Conservation (phyloP, 768 basidiomycete genomes). For the Hirschioporus abietinus region DNA sequence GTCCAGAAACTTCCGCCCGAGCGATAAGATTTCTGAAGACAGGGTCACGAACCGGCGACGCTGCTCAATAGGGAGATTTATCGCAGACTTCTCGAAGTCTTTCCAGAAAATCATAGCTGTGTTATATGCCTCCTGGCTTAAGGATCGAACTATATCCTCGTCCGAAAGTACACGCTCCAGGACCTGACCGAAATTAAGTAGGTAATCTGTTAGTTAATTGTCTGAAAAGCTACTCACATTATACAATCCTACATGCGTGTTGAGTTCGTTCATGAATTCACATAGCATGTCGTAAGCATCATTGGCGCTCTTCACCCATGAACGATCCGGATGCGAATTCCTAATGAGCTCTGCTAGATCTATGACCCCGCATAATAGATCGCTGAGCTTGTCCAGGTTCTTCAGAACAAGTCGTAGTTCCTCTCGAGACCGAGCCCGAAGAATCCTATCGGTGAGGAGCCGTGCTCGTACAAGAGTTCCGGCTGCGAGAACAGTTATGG, state of each 20-base stretch:
- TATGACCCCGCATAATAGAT: constrained; percentile 92
- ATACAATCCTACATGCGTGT: constrained; percentile 88
- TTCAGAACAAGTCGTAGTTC: constrained; percentile 88
- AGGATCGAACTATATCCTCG: constrained; percentile 54
- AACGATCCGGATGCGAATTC: constrained; percentile 84
- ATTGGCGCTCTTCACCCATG: constrained; percentile 83
- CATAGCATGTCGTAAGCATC: constrained; percentile 86
- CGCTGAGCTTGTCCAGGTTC: constrained; percentile 93
- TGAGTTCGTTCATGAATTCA: constrained; percentile 96
- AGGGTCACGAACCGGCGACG: constrained; percentile 82
- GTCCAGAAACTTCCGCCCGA: constrained; percentile 82
- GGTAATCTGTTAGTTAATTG: constrained; percentile 9
- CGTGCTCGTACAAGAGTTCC: constrained; percentile 78
- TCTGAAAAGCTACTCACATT: constrained; percentile 49
- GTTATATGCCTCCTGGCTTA: constrained; percentile 70
- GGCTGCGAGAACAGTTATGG: constrained; percentile 67
- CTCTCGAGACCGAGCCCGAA: constrained; percentile 60
- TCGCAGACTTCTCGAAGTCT: constrained; percentile 97
- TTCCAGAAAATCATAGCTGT: constrained; percentile 93
- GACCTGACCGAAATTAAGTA: constrained; percentile 41
- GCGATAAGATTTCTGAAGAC: constrained; percentile 82
- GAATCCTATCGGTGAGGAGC: constrained; percentile 78
- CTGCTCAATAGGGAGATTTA: constrained; percentile 74
- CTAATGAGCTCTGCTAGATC: constrained; percentile 93
- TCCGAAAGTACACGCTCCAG: constrained; percentile 68